Conservation (phyloP, 2,329 filamentous ascomycete genomes). For the Rosellinia necatrix region DNA sequence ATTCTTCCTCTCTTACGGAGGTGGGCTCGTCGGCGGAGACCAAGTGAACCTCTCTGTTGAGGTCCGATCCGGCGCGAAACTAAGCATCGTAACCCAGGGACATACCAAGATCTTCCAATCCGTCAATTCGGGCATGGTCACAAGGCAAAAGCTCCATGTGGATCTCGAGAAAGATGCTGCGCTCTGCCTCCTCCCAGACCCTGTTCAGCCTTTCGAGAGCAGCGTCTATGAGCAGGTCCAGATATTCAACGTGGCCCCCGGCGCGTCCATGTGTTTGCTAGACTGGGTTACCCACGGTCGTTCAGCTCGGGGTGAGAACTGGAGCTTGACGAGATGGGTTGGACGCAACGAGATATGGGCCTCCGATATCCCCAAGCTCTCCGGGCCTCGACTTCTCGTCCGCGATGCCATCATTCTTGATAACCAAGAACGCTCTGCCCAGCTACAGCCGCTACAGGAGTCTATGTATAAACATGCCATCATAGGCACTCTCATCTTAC, state of each 20-base stretch:
- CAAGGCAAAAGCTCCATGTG: slow-evolving; percentile 61
- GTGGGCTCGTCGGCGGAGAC: slow-evolving; percentile 89
- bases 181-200: slow-evolving; percentile 80
- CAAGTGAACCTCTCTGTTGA: slow-evolving; percentile 73
- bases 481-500: slow-evolving; percentile 83
- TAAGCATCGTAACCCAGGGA: slow-evolving; percentile 73
- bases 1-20: slow-evolving; percentile 92
- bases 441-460: slow-evolving; percentile 51
- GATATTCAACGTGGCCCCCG: slow-evolving; percentile 66
- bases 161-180: slow-evolving; percentile 55
- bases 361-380: slow-evolving; percentile 38
- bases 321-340: slow-evolving; percentile 79
- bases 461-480: slow-evolving; percentile 78
- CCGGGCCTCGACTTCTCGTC: slow-evolving; percentile 68
- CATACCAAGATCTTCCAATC: slow-evolving; percentile 97
- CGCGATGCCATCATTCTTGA: slow-evolving; percentile 83
- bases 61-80: slow-evolving; percentile 66
- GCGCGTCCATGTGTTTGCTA: slow-evolving; percentile 74
- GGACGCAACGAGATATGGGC: slow-evolving; percentile 89
- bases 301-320: slow-evolving; percentile 82
- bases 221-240: slow-evolving; percentile 87
- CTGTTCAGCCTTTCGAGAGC: slow-evolving; percentile 85
- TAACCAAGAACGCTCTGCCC: slow-evolving; percentile 49
- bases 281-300: slow-evolving; percentile 96
- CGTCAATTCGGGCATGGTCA: slow-evolving; percentile 56